A percentile compares a stretch with the other conserved stretches of the same genome.
phyloP scores from a whole-genome alignment of 2,329 filamentous ascomycete genomes.

The Dothiorella sarmentorum region DNA sequence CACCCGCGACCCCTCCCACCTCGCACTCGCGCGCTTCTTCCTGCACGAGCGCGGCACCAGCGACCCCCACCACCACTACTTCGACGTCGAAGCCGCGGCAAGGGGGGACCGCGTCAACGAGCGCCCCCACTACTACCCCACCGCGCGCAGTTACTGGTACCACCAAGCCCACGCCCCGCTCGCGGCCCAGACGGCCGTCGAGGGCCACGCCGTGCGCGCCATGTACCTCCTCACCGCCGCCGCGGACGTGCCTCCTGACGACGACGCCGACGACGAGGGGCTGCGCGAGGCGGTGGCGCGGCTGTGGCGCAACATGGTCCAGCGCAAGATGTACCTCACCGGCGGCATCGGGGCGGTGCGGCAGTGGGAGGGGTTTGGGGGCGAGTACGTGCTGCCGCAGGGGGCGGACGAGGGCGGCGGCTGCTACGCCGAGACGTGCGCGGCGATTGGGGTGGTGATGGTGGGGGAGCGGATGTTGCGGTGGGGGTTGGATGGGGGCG shows the following conservation, averaged over 20 bases:
- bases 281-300: conserved; percentile 43
- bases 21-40: conserved; percentile 55
- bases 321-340: conserved; percentile 61
- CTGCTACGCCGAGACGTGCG: conserved; percentile 62
- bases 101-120: conserved; percentile 51
- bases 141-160: conserved; percentile 46
- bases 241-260: conserved; percentile 52
- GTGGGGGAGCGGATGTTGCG: conserved; percentile 56
- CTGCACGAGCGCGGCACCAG: conserved; percentile 56
- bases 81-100: conserved; percentile 51
- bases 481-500: conserved; percentile 47
- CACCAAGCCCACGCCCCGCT: conserved; percentile 57
- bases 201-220: conserved; percentile 59
- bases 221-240: conserved; percentile 60
- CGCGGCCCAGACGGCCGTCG: conserved; percentile 51
- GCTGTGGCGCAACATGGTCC: conserved; percentile 60
- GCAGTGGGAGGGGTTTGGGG: conserved; percentile 60
- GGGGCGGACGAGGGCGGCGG: conserved; percentile 59
- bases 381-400: conserved; percentile 58
- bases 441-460: conserved; percentile 60
- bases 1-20: conserved; percentile 38
- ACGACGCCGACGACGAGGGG: conserved; percentile 26
- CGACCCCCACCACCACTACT: conserved; percentile 51
- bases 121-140: conserved; percentile 48
- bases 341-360: conserved; percentile 58